Conservation (phyloP, 225 moss, liverwort and hornwort genomes). For the Takakia lepidozioides region DNA sequence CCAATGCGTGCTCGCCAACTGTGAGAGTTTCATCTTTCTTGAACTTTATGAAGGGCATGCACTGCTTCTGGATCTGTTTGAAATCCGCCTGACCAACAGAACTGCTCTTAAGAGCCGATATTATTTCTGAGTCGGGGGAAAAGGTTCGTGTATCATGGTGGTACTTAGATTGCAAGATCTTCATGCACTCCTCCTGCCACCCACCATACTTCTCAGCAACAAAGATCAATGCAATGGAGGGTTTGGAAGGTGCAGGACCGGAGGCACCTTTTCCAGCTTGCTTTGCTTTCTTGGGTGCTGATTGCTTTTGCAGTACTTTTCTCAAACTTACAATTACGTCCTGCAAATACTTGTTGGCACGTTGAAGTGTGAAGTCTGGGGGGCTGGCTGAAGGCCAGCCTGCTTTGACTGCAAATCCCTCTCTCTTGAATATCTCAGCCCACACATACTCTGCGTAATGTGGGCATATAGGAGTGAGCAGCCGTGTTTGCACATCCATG, state of each 20-base stretch:
- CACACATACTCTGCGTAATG: constrained; percentile 93
- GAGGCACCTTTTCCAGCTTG: constrained; percentile 38
- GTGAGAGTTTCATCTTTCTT: constrained; percentile 84
- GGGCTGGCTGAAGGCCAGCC: constrained; percentile 62
- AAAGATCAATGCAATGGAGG: constrained; percentile 45
- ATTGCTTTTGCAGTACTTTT: constrained; percentile 73
- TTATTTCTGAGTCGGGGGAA: constrained; percentile 39
- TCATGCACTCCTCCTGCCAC: constrained; percentile 70
- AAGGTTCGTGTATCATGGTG: constrained; percentile 12
- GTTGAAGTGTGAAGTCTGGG: constrained; percentile 55
- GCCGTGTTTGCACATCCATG: constrained; percentile 82
- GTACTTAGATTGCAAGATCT: constrained; percentile 38
- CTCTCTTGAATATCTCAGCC: constrained; percentile 50
- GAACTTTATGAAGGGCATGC: constrained; percentile 97
- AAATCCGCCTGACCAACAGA: constrained; percentile 39
- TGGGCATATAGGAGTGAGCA: constrained; percentile 87
- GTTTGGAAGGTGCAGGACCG: constrained; percentile 29
- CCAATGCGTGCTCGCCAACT: constrained; percentile 84
- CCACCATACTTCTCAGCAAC: constrained; percentile 81
- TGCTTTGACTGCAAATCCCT: constrained; percentile 69
- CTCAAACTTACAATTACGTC: constrained; percentile 67
- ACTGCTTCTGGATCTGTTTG: constrained; percentile 70
- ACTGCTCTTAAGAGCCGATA: constrained; percentile 36
- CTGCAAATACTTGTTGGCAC: constrained; percentile 78
- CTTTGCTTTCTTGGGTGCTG: constrained; percentile 62